Base-by-base conservation (phyloP, 495 filamentous ascomycete genomes). In the Pyrenopolyporus hunteri region DNA sequence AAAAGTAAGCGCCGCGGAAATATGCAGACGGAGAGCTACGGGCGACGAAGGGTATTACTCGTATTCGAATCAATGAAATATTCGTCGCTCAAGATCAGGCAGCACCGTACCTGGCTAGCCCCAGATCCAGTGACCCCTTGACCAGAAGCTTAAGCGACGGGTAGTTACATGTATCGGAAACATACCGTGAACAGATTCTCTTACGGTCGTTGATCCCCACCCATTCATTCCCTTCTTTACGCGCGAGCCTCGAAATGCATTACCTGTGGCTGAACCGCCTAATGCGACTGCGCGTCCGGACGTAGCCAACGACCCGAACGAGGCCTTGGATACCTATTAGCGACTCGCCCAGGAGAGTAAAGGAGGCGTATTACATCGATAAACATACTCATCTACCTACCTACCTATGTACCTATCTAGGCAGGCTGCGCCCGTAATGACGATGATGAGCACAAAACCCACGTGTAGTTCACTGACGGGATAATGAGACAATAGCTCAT, bases 401-500 rank as follows among this genome's bases (percentile, higher is more conserved):
- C 17, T 29, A 29, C 26, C 35, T 22, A n/a, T n/a, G n/a, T n/a
- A n/a, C n/a, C n/a, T n/a, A n/a, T n/a, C n/a, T n/a, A n/a, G n/a
- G n/a, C n/a, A n/a, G n/a, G n/a, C 57, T 17, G 42, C 29, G 22
- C 25, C 43, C 31, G 37, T 53, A 43, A 54, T 68, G 55, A 62
- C 37, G 52, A 59, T 48, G 52, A 56, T 62, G 62, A 68, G 43
- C 63, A 71, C 66, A 63, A 58, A 59, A 59, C 33, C 69, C 69
- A 71, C 69, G 69, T 71, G 69, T 63, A 56, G 62, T 44, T 49
- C 33, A 44, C 48, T 57, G 59, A 57, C 63, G 59, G 66, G 47
- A 64, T 26, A 59, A 45, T 69, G 69, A 71, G 69, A 71, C 69
- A 71, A 37, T 54, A 52, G 53, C 52, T 62, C 47, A 57, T 66